Conservation (phyloP, 129 eudicot species). For the Helichrysum umbraculigerum region DNA sequence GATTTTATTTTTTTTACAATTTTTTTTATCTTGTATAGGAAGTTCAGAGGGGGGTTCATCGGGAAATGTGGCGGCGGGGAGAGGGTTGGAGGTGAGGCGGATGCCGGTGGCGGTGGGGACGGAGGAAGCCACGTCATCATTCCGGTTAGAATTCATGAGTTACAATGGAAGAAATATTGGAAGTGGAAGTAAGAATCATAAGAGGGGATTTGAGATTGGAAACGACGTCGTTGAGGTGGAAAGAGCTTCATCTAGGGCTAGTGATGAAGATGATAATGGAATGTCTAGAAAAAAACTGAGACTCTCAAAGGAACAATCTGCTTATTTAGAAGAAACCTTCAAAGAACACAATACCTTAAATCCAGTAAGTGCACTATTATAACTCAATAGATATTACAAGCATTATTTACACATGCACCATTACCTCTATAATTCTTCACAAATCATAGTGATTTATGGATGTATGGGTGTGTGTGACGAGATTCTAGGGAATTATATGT, state of each 20-base stretch:
- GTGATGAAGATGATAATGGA: constrained; percentile 81
- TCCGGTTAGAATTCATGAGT: constrained; percentile 52
- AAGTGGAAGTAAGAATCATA: constrained; percentile 33
- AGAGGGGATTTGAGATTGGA: constrained; percentile 35
- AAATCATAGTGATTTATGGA: too few relatives aligned
- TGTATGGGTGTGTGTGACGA: too few relatives aligned
- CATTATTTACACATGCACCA: too few relatives aligned
- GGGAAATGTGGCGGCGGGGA: constrained; percentile 53
- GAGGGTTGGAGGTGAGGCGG: constrained; percentile 56
- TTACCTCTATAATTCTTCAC: too few relatives aligned
- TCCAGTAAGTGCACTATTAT: constrained; percentile 50
- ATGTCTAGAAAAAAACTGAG: constrained; percentile 55
- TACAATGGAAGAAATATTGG: constrained; percentile 31
- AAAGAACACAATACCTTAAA: constrained; percentile 75
- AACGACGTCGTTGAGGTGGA: constrained; percentile 61
- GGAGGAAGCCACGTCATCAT: constrained; percentile 63
- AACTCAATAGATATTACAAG: too few relatives aligned
- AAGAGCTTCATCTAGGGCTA: constrained; percentile 59
- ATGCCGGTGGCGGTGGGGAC: constrained; percentile 36
- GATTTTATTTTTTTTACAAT: neutral
- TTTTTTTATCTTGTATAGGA: constrained; percentile 31
- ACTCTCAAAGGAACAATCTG: constrained; percentile 75
- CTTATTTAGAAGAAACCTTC: constrained; percentile 80
- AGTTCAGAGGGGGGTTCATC: constrained; percentile 80
- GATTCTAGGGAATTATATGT: too few relatives aligned